Evolutionary conservation across 2,329 filamentous ascomycete genomes (phyloP), one percentile per base, ranked within the genome.

Genomic region (Seiridium unicorne): DNA sequence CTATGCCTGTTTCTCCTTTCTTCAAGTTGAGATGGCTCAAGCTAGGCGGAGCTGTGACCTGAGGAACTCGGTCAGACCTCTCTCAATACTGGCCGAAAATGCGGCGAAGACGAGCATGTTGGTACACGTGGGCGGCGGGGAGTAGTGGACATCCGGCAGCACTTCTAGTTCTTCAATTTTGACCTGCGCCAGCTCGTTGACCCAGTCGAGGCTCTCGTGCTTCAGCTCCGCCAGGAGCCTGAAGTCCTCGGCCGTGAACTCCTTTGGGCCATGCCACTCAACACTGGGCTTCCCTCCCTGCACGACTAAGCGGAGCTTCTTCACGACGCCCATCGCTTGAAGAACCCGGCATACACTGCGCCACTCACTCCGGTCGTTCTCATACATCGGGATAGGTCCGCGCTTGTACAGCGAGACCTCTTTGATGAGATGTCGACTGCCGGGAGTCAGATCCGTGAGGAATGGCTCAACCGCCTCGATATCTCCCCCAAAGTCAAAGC

Each of bases 401-500:
- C 81, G 79, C 68, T 88, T 88, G 32, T 82, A 81, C 26, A 89
- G 65, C 10, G 78, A 77, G 9, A 89, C 72, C 42, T 78, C 76
- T 36, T 76, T 74, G 61, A 89, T 72, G 51, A 81, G 73, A 8
- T 71, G 69, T 40, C 82, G 77, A 2, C 81, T 79, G 18, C 70
- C 65, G 1, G 79, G 76, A 2, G 81, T 84, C 40, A 87, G 77
- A 68, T 88, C 84, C 38, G 76, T 74, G 44, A 89, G 74, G 68
- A 89, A 89, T 0, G 85, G 84, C 1, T 81, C 77, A 5, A 86
- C 78, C 13, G 85, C 84, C 70, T 89, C 86, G 63, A 89, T 76
- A 70, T 85, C 78, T 53, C 78, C 77, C 62, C 81, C 82, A 69
- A 89, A 89, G 66, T 83, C 80, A 69, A 89, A 88, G 0, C 75